Conservation (phyloP, 176 grass and related monocot genomes). For the barley (Hordeum vulgare) region DNA sequence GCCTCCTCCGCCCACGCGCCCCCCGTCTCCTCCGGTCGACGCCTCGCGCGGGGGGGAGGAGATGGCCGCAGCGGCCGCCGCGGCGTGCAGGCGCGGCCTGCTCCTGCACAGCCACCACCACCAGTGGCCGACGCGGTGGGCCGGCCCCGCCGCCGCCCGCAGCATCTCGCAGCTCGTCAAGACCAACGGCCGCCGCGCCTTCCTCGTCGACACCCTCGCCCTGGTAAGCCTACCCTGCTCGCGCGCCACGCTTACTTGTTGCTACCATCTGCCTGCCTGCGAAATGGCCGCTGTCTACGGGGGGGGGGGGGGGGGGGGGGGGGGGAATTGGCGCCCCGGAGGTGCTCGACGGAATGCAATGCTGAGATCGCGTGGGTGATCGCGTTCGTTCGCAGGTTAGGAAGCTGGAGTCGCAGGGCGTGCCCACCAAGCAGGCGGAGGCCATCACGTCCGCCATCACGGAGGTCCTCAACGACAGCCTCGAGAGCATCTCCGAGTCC, state of each 20-base stretch:
- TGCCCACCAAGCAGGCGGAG: constrained; percentile 92
- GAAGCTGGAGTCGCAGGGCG: constrained; percentile 83
- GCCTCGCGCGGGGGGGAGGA: constrained; percentile 19
- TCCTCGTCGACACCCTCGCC: constrained; percentile 89
- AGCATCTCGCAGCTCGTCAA: constrained; percentile 84
- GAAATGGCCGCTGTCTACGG: neutral
- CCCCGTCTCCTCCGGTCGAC: constrained; percentile 3
- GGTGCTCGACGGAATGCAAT: constrained; percentile 26
- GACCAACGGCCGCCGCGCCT: constrained; percentile 72
- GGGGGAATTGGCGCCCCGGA: neutral
- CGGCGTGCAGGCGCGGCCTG: constrained; percentile 32
- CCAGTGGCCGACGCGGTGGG: constrained; percentile 11
- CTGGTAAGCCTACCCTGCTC: constrained; percentile 25
- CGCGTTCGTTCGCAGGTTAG: constrained; percentile 43
- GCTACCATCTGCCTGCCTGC: neutral
- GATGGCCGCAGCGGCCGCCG: constrained; percentile 40
- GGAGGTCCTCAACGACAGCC: constrained; percentile 94
- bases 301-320: no score
- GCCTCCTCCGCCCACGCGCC: neutral
- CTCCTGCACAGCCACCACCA: constrained; percentile 11
- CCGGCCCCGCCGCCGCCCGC: constrained; percentile 13
- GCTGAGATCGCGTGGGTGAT: neutral
- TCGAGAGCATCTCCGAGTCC: constrained; percentile 83
- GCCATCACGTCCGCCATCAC: constrained; percentile 89
- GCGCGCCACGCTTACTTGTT: neutral